Base-by-base conservation (phyloP, 495 filamentous ascomycete genomes). In the Lophiostoma macrostomum region DNA sequence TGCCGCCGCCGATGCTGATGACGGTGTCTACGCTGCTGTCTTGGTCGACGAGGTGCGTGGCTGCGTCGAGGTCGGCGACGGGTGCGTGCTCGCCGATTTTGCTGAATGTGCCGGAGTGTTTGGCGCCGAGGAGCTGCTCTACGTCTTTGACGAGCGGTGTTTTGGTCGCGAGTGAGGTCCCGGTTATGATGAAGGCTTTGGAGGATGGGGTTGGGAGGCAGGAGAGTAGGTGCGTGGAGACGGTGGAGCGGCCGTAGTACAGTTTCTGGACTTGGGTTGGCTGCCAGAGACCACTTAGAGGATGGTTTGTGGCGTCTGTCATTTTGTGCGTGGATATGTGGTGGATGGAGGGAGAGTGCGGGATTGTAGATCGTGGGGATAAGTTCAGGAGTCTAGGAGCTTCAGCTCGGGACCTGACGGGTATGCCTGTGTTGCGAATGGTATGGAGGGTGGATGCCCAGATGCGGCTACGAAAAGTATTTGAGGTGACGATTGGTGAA, bases 161-260 rank as follows among this genome's bases (percentile, higher is more conserved):
- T 53, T 74, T 77, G 23, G 50, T 65, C n/a, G 72, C 71, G 12
- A 78, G 67, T 1, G 75, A 77, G 16, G 50, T 58, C 30, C 74
- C 73, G 16, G 75, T 78, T 36, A 77, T 69, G 53, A 78, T 74
- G 61, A 76, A 78, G 10, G 73, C 75, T 64, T 74, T 76, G 40
- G 73, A 76, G 10, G 39, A 47, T 3, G 50, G 27, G 12, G 53
- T 60, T 1, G 72, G 72, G 11, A 77, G 67, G 38, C 34, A 55
- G 14, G 62, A 54, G 32, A 71, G 29, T 13, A 78, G 66, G 43
- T 78, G 61, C 8, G 67, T 74, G 38, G 61, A 23, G 1, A 78
- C 75, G 30, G 60, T 71, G n/a, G 58, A 43, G 1, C 70, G 51
- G 35, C 75, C 75, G 51, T 77, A 77, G 59, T 71, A 68, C 23